These are phyloP conservation scores for Alternaria consortialis DNA, from an alignment of 2,329 filamentous ascomycete genomes.

Conservation along the genomic window DNA sequence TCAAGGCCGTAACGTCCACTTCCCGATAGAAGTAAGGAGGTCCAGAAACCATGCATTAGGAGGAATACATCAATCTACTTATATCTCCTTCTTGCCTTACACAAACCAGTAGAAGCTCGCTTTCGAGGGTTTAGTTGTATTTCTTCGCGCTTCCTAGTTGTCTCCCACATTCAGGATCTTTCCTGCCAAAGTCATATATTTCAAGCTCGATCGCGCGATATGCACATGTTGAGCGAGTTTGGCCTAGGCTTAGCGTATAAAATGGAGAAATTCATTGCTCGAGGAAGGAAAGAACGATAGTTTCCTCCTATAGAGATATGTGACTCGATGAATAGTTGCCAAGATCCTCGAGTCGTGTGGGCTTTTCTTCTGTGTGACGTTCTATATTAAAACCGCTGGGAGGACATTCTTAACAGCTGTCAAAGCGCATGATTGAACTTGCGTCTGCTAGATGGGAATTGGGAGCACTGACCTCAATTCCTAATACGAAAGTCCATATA, in stretches of 20 bases:
- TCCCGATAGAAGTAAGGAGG: background rate
- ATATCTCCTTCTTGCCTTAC: background rate
- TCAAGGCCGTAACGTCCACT: background rate
- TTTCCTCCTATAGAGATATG: background rate
- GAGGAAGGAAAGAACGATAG: background rate
- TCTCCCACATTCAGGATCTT: background rate
- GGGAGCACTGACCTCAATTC: background rate
- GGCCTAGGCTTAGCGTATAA: background rate
- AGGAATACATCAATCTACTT: background rate
- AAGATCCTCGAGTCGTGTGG: background rate
- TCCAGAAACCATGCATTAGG: background rate
- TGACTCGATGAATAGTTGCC: background rate
- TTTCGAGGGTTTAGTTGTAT: background rate
- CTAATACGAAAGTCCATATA: background rate
- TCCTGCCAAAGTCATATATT: background rate
- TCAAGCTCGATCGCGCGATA: background rate
- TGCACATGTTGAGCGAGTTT: background rate
- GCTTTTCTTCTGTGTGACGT: background rate
- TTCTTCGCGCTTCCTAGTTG: background rate
- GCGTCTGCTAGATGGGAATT: background rate
- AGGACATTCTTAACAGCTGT: background rate
- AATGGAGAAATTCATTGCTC: rapidly evolving
- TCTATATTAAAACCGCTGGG: background rate
- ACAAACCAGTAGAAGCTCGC: background rate
- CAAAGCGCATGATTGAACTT: background rate